These are phyloP conservation scores for Knufia fluminis DNA, from an alignment of 2,329 filamentous ascomycete species.

Conservation along the genomic window DNA sequence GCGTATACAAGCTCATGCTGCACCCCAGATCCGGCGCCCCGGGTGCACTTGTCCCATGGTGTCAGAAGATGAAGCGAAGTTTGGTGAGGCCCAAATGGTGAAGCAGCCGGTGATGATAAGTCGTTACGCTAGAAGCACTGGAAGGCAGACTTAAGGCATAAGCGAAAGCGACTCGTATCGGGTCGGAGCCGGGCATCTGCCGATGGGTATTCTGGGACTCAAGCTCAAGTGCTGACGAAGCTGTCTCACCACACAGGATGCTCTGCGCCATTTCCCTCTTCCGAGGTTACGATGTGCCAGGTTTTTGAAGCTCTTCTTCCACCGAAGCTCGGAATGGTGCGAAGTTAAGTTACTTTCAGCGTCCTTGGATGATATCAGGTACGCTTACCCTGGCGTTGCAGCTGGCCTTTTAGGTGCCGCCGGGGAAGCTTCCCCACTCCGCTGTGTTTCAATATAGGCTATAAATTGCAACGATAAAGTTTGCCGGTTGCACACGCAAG, in stretches of 20 bases:
- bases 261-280: no score
- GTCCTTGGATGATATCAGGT: no score
- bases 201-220: no score
- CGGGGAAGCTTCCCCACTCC: background rate
- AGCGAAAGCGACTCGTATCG: background rate
- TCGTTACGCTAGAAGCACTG: background rate
- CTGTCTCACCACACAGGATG: no score
- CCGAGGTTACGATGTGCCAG: no score
- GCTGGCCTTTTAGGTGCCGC: background rate
- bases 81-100: background rate
- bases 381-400: background rate
- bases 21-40: background rate
- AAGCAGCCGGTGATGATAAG: background rate
- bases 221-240: no score
- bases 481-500: background rate
- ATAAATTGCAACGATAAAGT: background rate
- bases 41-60: background rate
- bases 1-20: background rate
- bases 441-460: background rate
- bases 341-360: no score
- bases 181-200: no score
- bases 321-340: no score
- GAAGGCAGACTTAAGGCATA: background rate
- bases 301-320: no score
- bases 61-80: background rate